phyloP scores from a whole-genome alignment of 2,329 filamentous ascomycete genomes.

The Cladosporium sp. region DNA sequence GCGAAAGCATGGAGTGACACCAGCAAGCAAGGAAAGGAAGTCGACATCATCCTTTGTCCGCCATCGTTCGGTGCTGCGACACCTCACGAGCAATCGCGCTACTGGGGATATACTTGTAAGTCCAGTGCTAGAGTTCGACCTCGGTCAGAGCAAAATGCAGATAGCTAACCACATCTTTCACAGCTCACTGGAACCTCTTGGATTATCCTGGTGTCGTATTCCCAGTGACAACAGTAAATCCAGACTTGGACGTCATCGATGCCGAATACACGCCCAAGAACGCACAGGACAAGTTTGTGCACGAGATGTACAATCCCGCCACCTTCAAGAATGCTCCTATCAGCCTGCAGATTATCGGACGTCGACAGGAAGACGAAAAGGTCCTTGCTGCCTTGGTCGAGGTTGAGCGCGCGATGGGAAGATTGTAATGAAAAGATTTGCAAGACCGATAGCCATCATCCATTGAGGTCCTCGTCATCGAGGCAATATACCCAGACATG shows the following conservation, averaged over 20 bases:
- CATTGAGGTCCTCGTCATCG: too few relatives aligned
- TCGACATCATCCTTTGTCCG: slow-evolving; percentile 62
- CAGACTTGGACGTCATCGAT: slow-evolving; percentile 15
- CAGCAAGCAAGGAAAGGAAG: slow-evolving; percentile 17
- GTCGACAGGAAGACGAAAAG: slow-evolving; percentile 54
- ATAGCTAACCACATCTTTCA: slow-evolving; percentile 25
- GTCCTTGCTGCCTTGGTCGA: slow-evolving; percentile 48
- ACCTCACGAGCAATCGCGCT: slow-evolving; percentile 49
- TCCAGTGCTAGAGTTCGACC: not conserved
- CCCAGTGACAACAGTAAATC: slow-evolving; percentile 37
- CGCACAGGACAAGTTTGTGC: slow-evolving; percentile 34
- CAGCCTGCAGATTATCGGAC: slow-evolving; percentile 51
- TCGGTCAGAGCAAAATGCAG: not conserved
- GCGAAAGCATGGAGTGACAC: slow-evolving; percentile 9
- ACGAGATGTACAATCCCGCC: slow-evolving; percentile 51
- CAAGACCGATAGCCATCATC: too few relatives aligned
- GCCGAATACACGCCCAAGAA: not conserved
- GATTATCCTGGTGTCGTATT: slow-evolving; percentile 57
- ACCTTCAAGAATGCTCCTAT: slow-evolving; percentile 49
- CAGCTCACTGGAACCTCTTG: slow-evolving; percentile 63
- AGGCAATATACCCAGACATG: too few relatives aligned
- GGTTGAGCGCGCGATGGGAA: slow-evolving; percentile 3
- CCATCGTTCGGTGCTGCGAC: slow-evolving; percentile 53
- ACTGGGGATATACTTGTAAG: slow-evolving; percentile 59
- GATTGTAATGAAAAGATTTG: not conserved